These are phyloP conservation scores for Debaryomyces subglobosus DNA, from an alignment of 1,139 yeast species.

Conservation along the genomic window DNA sequence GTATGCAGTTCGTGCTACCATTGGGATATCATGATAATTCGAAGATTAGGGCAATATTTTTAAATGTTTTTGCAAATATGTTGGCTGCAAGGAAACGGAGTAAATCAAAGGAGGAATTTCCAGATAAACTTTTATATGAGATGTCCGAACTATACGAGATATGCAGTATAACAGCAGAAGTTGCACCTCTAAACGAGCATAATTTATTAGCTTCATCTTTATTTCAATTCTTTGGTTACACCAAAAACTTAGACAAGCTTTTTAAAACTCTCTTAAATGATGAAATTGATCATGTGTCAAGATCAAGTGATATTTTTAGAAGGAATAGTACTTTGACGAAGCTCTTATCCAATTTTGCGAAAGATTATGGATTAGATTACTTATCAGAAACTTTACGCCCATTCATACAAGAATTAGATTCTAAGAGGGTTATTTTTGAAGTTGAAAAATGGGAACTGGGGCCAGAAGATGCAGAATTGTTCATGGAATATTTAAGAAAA, in stretches of 20 bases:
- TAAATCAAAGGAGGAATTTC: constrained; percentile 27
- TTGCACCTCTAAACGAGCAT: constrained; percentile 59
- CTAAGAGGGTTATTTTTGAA: constrained; percentile 58
- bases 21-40: constrained; percentile 74
- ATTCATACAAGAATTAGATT: constrained; percentile 53
- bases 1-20: constrained; percentile 75
- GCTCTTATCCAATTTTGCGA: constrained; percentile 70
- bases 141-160: constrained; percentile 32
- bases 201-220: constrained; percentile 64
- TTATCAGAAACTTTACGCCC: constrained; percentile 58
- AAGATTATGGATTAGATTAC: constrained; percentile 64
- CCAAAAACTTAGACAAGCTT: constrained; percentile 55
- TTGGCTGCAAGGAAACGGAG: constrained; percentile 44
- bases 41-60: constrained; percentile 68
- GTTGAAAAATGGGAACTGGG: constrained; percentile 60
- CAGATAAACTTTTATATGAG: constrained; percentile 25
- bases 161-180: constrained; percentile 62
- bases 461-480: constrained; percentile 50
- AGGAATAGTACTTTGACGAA: constrained; percentile 84
- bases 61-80: constrained; percentile 75
- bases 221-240: constrained; percentile 61
- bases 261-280: constrained; percentile 59
- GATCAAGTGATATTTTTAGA: constrained; percentile 74
- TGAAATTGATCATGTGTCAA: constrained; percentile 62
- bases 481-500: constrained; percentile 58